A percentile compares a stretch with the other conserved stretches of the same genome.
phyloP scores from a whole-genome alignment of 2,329 filamentous ascomycete species.

The Talaromyces sp. region DNA sequence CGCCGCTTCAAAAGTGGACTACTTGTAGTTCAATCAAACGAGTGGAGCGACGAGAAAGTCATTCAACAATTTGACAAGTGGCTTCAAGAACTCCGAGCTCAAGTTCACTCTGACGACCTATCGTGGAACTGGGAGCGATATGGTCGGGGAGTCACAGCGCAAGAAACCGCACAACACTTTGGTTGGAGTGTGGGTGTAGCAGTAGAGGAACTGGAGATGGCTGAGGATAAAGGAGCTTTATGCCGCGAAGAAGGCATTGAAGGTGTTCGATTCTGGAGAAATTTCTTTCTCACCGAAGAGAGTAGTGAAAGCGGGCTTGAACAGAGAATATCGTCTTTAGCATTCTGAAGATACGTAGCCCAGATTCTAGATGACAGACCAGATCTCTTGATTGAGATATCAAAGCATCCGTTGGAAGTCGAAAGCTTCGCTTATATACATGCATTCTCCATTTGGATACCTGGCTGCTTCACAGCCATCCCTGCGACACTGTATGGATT shows the following conservation, averaged over 20 bases:
- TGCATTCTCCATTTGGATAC: background rate
- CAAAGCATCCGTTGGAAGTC: too few relatives aligned
- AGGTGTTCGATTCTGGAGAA: constrained; percentile 90
- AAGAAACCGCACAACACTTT: constrained; percentile 83
- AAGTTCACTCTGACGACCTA: constrained; percentile 61
- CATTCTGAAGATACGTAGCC: constrained; percentile 1
- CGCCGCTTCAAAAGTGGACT: constrained; percentile 88
- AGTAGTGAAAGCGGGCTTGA: constrained; percentile 4
- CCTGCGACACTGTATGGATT: too few relatives aligned
- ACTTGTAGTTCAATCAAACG: constrained; percentile 84
- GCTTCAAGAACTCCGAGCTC: constrained; percentile 68
- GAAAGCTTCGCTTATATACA: too few relatives aligned
- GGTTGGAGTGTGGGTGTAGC: constrained; percentile 97
- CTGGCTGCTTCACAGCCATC: background rate
- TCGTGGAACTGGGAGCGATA: constrained; percentile 73
- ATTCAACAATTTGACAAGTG: constrained; percentile 71
- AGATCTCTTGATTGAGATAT: too few relatives aligned
- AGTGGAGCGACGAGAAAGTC: constrained; percentile 87
- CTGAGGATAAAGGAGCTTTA: constrained; percentile 80
- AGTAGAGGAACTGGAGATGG: constrained; percentile 94
- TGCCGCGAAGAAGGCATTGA: constrained; percentile 91
- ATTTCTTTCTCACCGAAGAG: constrained; percentile 37
- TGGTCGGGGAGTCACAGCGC: constrained; percentile 81
- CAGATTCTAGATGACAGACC: too few relatives aligned
- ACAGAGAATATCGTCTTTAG: constrained; percentile 12